Percentiles rank a stretch among this genome's conserved stretches.
phyloP scores from a whole-genome alignment of 1,284 basidiomycete genomes.

The Bondarzewia mesenterica region DNA sequence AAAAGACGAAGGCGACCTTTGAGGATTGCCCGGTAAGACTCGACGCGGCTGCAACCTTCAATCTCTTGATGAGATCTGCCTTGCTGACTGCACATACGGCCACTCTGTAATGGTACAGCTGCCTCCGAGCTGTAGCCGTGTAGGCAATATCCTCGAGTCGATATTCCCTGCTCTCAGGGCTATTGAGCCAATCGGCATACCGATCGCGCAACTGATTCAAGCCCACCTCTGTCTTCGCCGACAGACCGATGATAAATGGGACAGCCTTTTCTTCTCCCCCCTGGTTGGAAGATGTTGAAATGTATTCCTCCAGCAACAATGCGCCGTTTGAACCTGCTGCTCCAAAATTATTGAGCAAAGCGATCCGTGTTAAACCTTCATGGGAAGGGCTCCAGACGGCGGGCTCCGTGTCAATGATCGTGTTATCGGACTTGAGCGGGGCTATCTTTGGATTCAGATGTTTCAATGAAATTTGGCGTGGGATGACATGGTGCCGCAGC shows the following conservation, averaged over 20 bases:
- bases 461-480: slow-evolving; percentile 49
- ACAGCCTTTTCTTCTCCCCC: too few species aligned
- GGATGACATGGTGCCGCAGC: slow-evolving; percentile 48
- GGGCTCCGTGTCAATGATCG: slow-evolving; percentile 35
- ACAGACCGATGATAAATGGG: slow-evolving; percentile 47
- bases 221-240: slow-evolving; percentile 43
- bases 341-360: slow-evolving; percentile 67
- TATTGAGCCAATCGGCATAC: slow-evolving; percentile 38
- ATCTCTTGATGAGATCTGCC: slow-evolving; percentile 36
- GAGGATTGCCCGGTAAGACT: slow-evolving; percentile 20
- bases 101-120: slow-evolving; percentile 44
- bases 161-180: slow-evolving; percentile 16
- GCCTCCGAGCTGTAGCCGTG: slow-evolving; percentile 55
- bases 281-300: too few species aligned
- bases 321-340: slow-evolving; percentile 66
- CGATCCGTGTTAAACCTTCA: slow-evolving; percentile 32
- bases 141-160: slow-evolving; percentile 49
- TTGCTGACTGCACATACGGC: slow-evolving; percentile 34
- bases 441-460: slow-evolving; percentile 49
- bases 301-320: slow-evolving; percentile 48
- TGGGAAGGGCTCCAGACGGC: slow-evolving; percentile 31
- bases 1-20: slow-evolving; percentile 54
- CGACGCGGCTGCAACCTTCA: slow-evolving; percentile 27
- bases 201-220: slow-evolving; percentile 37
- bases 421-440: slow-evolving; percentile 39